Conservation (phyloP, 2,329 filamentous ascomycete genomes). For the Alternaria viburni region DNA sequence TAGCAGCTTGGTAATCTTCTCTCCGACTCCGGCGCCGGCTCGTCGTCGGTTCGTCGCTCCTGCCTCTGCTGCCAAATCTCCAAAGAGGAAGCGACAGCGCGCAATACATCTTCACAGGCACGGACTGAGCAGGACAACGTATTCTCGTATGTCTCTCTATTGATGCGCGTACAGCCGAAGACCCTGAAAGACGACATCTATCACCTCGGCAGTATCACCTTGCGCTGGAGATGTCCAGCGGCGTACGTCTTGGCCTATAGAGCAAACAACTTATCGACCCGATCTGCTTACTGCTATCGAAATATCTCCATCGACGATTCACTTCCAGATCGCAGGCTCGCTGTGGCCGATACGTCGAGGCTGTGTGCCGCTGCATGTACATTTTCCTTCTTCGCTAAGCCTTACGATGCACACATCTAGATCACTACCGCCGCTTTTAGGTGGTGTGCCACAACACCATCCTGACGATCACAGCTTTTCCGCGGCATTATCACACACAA, state of each 20-base stretch:
- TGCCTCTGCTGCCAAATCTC: not conserved
- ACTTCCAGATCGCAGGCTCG: not conserved
- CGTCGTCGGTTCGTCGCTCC: not conserved
- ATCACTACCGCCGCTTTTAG: not conserved
- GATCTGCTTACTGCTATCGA: not conserved
- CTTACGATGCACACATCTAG: slow-evolving; percentile 5
- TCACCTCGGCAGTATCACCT: not conserved
- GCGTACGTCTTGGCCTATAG: not conserved
- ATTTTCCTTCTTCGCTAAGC: not conserved
- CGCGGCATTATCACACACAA: not conserved
- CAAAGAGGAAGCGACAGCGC: not conserved
- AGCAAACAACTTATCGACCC: not conserved
- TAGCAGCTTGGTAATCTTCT: not conserved
- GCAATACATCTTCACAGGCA: not conserved
- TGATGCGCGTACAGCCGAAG: not conserved
- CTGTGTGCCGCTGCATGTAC: not conserved
- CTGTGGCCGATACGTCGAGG: not conserved
- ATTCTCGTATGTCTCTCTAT: not conserved
- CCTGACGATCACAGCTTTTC: not conserved
- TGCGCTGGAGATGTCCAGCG: not conserved
- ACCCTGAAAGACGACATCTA: not conserved
- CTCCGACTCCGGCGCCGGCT: not conserved
- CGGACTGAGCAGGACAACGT: not conserved
- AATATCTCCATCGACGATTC: not conserved
- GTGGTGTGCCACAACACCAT: not conserved